These are phyloP conservation scores for Boletus vinaceobasis DNA, from an alignment of 768 basidiomycete genomes.

Conservation along the genomic window DNA sequence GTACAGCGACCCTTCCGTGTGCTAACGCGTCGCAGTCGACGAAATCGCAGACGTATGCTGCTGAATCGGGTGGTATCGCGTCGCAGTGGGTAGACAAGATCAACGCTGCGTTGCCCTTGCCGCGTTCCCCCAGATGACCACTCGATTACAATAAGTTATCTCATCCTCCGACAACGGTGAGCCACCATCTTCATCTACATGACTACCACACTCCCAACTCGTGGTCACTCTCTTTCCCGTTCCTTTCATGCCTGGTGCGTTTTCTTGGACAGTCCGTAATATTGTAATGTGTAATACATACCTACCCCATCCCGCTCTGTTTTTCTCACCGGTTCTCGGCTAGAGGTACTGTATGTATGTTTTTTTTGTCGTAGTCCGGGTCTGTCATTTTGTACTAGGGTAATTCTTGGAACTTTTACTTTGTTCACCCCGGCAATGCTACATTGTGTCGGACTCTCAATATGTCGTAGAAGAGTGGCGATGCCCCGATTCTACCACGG, in stretches of 20 bases:
- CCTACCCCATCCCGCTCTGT: neutral
- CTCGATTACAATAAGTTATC: neutral
- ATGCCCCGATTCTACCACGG: no score
- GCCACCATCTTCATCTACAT: neutral
- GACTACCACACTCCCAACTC: neutral
- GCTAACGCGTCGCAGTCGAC: conserved; percentile 36
- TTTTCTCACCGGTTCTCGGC: neutral
- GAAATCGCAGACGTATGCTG: conserved; percentile 45
- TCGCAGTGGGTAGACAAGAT: conserved; percentile 41
- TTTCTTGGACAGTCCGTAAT: neutral
- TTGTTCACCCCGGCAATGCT: neutral
- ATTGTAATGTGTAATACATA: conserved; percentile 1
- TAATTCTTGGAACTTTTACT: neutral
- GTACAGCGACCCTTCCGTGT: neutral
- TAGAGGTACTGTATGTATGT: neutral
- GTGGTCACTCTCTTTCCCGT: neutral
- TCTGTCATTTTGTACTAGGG: neutral
- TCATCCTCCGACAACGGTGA: neutral
- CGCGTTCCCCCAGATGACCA: conserved; percentile 4
- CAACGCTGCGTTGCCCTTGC: conserved; percentile 29
- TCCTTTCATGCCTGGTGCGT: neutral
- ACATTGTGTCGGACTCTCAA: neutral
- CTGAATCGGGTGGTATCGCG: conserved; percentile 33
- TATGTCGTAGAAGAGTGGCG: no score
- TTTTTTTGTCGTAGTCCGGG: neutral